Percentiles rank a stretch among this genome's conserved stretches.
Conservation (phyloP, 164 flowering plant genomes). For the Tetrastigma voinierianum region DNA sequence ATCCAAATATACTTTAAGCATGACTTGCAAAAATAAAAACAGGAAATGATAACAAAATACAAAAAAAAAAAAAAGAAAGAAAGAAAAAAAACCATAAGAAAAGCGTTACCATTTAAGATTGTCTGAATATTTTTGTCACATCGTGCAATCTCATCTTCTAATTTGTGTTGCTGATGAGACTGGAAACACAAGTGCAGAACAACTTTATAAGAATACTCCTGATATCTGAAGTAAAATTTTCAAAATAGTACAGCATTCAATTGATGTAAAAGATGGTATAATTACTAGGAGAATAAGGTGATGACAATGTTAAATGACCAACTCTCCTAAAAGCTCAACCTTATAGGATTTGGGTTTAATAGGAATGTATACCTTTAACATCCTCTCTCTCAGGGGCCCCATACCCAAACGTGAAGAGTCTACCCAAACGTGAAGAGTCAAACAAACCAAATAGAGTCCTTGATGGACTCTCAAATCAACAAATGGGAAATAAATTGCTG, state of each 20-base stretch:
- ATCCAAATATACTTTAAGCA: not conserved
- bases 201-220: not conserved
- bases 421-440: too few relatives aligned
- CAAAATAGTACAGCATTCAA: not conserved
- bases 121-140: conserved; percentile 49
- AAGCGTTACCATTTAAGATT: conserved; percentile 37
- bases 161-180: conserved; percentile 47
- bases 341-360: too few relatives aligned
- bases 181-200: conserved; percentile 26
- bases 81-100: not conserved
- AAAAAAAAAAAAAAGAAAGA: not conserved
- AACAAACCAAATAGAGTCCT: too few relatives aligned
- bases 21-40: not conserved
- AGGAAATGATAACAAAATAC: not conserved
- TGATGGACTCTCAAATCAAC: too few relatives aligned
- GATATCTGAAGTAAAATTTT: not conserved
- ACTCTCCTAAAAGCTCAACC: too few relatives aligned
- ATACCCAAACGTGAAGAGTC: too few relatives aligned
- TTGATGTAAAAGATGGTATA: not conserved
- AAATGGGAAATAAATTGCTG: too few relatives aligned
- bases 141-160: conserved; percentile 60
- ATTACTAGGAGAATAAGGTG: too few relatives aligned
- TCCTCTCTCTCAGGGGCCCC: too few relatives aligned
- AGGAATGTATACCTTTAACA: too few relatives aligned
- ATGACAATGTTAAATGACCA: too few relatives aligned